Evolutionary conservation across 2,329 filamentous ascomycete species (phyloP), one percentile per base, ranked within the genome.

Genomic region (Alternaria hordeiaustralica): DNA sequence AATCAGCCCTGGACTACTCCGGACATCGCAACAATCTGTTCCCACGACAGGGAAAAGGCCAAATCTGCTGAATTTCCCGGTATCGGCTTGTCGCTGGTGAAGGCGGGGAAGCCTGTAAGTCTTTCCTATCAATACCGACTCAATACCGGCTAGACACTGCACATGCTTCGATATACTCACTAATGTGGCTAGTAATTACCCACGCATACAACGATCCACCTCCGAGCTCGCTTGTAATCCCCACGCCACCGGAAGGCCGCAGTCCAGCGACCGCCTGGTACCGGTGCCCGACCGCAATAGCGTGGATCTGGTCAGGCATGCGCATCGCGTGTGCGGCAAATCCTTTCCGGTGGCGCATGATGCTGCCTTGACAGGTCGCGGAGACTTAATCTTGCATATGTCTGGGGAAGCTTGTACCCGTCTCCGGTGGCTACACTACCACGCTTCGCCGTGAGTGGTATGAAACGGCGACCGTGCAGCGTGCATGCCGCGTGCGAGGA

Each of bases 361-460:
- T 50, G 50, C 23, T 43, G 51, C 55, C 36, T 49, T 61, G 66
- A 71, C 66, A 71, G 66, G 51, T 69, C 55, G 63, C 56, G 46
- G 59, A 64, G 58, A 54, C 25, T 49, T n/a, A 58, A 50, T 62
- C 54, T 55, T 51, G 49, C 55, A 60, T 61, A 15, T 54, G 41
- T 61, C 20, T 68, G 66, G 68, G 68, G 71, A 72, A 64, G 73
- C 36, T 41, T 44, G 41, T 63, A 67, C 30, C 71, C 71, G 71
- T 63, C 12, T 47, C 69, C 65, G 61, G 26, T 53, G 28, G 61
- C 33, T 25, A 62, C 64, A 64, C 47, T 49, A 69, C 53, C 60
- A 66, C 46, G 56, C 45, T 56, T 64, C 63, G 36, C 68, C 59
- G 36, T 46, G 30, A 30, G 68, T 70, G 23, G 47, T 60, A 74